Evolutionary conservation across 148 eudicot species (phyloP), one percentile per base, ranked within the genome.

Genomic region (Chenopodium quinoa): DNA sequence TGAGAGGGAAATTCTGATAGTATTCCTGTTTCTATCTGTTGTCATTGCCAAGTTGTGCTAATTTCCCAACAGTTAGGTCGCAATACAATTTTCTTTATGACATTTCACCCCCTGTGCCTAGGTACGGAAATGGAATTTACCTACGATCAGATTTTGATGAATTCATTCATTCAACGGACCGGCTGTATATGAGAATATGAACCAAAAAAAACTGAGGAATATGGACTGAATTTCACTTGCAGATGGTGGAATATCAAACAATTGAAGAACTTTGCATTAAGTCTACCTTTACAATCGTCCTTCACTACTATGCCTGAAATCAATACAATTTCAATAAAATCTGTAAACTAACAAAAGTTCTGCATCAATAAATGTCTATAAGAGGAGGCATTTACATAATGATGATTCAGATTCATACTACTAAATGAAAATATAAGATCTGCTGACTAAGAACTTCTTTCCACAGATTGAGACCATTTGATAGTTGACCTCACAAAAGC

Each of bases 401-500:
- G 74, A 27, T 62, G 6, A 40, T 71, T 56, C 47, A 31, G 16
- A 62, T 71, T 65, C 34, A 16, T 25, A 65, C 64, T 64, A 34
- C 58, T 63, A 32, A 77, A 58, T 5, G 62, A 56, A 34, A 58
- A 71, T 14, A 47, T 82, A 62, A 47, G 20, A 69, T 23, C 16
- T 66, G 73, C 78, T 69, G 20, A 71, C 40, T n/a, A 54, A 63
- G 82, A 68, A 78, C 78, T 78, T 76, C 73, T 84, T 74, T 78
- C 83, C 31, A 75, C 66, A 60, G 89, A 85, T 79, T 76, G 87
- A 79, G 86, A 80, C 86, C 80, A 84, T 77, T 77, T 73, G 58
- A 93, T 73, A 52, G 88, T 86, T 52, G 89, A 87, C 73, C 92
- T 84, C 27, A 86, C 94, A 75, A 93, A 81, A 6, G 92, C 90